Percentiles rank a stretch among this genome's conserved stretches.
phyloP scores from a whole-genome alignment of 371 early-diverging fungal species.

The Dichotomocladium elegans region DNA sequence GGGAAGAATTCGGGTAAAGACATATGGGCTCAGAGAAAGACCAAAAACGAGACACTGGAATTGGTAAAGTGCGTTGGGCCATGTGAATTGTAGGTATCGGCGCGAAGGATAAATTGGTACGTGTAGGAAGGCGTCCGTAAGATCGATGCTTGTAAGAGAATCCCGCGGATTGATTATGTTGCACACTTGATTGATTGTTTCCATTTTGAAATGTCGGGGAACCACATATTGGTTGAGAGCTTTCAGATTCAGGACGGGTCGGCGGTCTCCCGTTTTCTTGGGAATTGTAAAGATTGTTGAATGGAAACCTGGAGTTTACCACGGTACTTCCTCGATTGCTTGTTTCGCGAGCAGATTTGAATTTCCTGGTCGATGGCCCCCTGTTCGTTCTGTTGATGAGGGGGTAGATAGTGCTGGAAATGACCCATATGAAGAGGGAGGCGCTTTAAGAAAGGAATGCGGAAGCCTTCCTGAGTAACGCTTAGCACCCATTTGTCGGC shows the following conservation, averaged over 20 bases:
- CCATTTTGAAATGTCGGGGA: constrained; percentile 20
- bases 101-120: constrained; percentile 15
- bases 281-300: constrained; percentile 12
- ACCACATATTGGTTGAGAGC: constrained; percentile 11
- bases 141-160: constrained; percentile 9
- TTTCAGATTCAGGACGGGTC: constrained; percentile 18
- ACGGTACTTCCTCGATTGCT: not conserved
- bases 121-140: constrained; percentile 12
- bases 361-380: not conserved
- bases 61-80: constrained; percentile 15
- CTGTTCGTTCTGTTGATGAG: too few species aligned
- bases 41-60: constrained; percentile 26
- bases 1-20: constrained; percentile 23
- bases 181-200: constrained; percentile 9
- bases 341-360: not conserved
- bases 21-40: constrained; percentile 20
- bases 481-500: too few species aligned
- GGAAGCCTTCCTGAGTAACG: too few species aligned
- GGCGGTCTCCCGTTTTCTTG: constrained; percentile 15
- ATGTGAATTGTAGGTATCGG: constrained; percentile 16
- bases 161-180: constrained; percentile 8
- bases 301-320: constrained; percentile 4
- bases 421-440: too few species aligned
- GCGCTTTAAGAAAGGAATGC: too few species aligned
- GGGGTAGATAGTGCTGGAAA: too few species aligned